Percentiles rank a stretch among this genome's conserved stretches.
Evolutionary conservation across 805 yeast species (phyloP).

Genomic region (Phaffomyces opuntiae): DNA sequence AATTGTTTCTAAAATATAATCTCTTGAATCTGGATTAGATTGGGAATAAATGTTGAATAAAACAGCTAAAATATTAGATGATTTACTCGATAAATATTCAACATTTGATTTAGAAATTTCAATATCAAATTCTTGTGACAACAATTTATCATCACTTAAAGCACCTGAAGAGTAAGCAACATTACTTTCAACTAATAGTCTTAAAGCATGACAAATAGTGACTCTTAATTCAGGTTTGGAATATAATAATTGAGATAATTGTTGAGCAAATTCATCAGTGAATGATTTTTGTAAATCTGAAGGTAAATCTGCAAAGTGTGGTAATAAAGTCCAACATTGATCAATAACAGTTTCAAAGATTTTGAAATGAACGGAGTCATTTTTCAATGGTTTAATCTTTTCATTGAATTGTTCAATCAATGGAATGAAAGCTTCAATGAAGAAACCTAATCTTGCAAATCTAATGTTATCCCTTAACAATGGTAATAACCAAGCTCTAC

Average conservation of each 20-base stretch:
- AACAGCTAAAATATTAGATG: slow-evolving; percentile 76
- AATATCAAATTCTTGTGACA: slow-evolving; percentile 55
- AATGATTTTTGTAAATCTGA: slow-evolving; percentile 60
- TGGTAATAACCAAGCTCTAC: slow-evolving; percentile 95
- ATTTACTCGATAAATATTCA: slow-evolving; percentile 54
- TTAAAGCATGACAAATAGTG: slow-evolving; percentile 75
- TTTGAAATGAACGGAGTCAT: slow-evolving; percentile 63
- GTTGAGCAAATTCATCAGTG: slow-evolving; percentile 70
- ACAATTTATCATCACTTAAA: slow-evolving; percentile 44
- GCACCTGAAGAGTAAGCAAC: slow-evolving; percentile 56
- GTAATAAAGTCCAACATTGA: slow-evolving; percentile 88
- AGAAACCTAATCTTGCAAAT: slow-evolving; percentile 61
- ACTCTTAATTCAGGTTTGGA: slow-evolving; percentile 69
- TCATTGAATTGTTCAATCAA: slow-evolving; percentile 46
- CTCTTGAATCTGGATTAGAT: slow-evolving; percentile 77
- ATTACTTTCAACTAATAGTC: slow-evolving; percentile 72
- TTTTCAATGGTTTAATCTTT: slow-evolving; percentile 36
- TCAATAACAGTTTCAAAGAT: slow-evolving; percentile 79
- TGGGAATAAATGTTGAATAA: slow-evolving; percentile 90
- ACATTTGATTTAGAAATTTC: slow-evolving; percentile 49
- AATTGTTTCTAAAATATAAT: slow-evolving; percentile 79
- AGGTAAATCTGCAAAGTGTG: slow-evolving; percentile 85
- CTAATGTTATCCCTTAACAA: slow-evolving; percentile 79
- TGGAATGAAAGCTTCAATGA: slow-evolving; percentile 60
- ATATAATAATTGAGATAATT: slow-evolving; percentile 67